Evolutionary conservation across 2,329 filamentous ascomycete species (phyloP), one percentile per base, ranked within the genome.

Genomic region (Fonsecaea erecta): DNA sequence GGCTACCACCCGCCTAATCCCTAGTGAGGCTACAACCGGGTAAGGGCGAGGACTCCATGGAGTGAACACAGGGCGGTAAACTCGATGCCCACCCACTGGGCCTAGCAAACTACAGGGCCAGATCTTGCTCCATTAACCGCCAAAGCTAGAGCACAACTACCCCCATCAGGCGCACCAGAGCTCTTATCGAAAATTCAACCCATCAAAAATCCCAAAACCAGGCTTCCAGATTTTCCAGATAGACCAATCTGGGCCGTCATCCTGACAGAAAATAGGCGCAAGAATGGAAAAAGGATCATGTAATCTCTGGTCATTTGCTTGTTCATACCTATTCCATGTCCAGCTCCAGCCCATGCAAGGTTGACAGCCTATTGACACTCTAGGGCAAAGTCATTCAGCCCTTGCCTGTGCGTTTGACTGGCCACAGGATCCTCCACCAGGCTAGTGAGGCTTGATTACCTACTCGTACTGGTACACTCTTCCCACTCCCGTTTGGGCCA

Each of bases 351-450:
- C 18, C 4, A 21, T 48, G 43, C 18, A 48, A 24, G 43, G 43
- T 48, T 24, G 43, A 48, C 18, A 2, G 43, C 2, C 18, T 18
- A 24, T 12, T 48, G 43, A 48, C 43, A 48, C 37, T 48, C 43
- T 48, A 9, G 18, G 43, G 35, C 30, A 34, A 30, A 35, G 48
- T 34, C 21, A 37, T 37, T 9, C 43, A 60, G 12, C 46, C 32
- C 57, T 60, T 51, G 55, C 24, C n/a, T 32, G 43, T 46, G 55
- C 26, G 4, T 32, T 48, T 58, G 14, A 48, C 55, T 43, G 54
- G 54, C 9, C n/a, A 2, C 35, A 46, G 55, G 55, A 43, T n/a
- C 55, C 43, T 37, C 43, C n/a, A n/a, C n/a, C n/a, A n/a, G n/a
- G n/a, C n/a, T n/a, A n/a, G 43, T 18, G 8, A 48, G 18, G 21